These are phyloP conservation scores for Cadophora gregata DNA, from an alignment of 2,329 filamentous ascomycete genomes.

Conservation along the genomic window DNA sequence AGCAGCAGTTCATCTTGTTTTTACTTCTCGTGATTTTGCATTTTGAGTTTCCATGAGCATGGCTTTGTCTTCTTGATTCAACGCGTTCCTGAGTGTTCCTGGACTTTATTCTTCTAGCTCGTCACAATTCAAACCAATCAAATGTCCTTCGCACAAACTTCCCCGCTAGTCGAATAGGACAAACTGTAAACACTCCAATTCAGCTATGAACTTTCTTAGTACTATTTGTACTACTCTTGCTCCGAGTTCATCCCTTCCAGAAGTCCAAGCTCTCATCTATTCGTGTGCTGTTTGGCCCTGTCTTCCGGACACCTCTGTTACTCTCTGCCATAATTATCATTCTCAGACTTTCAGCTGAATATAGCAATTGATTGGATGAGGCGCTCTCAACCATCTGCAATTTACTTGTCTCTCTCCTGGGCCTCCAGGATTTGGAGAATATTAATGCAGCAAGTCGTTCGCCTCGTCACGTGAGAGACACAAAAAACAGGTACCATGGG, in stretches of 20 bases:
- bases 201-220: not conserved
- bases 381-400: too few species aligned
- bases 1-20: not conserved
- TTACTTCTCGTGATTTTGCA: not conserved
- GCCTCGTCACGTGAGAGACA: too few species aligned
- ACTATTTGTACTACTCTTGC: not conserved
- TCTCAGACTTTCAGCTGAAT: too few species aligned
- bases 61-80: not conserved
- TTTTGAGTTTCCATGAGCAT: not conserved
- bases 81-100: slow-evolving; percentile 2
- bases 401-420: too few species aligned
- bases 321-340: too few species aligned
- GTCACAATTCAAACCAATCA: not conserved
- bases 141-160: not conserved
- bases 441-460: too few species aligned
- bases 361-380: too few species aligned
- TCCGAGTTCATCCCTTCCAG: not conserved
- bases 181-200: not conserved
- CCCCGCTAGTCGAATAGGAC: not conserved
- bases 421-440: too few species aligned
- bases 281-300: too few species aligned
- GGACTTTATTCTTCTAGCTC: not conserved
- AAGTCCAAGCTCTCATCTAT: too few species aligned
- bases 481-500: too few species aligned
- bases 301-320: too few species aligned